Evolutionary conservation across 306 rosid species (phyloP).

Genomic region (Pyrus bretschneideri): DNA sequence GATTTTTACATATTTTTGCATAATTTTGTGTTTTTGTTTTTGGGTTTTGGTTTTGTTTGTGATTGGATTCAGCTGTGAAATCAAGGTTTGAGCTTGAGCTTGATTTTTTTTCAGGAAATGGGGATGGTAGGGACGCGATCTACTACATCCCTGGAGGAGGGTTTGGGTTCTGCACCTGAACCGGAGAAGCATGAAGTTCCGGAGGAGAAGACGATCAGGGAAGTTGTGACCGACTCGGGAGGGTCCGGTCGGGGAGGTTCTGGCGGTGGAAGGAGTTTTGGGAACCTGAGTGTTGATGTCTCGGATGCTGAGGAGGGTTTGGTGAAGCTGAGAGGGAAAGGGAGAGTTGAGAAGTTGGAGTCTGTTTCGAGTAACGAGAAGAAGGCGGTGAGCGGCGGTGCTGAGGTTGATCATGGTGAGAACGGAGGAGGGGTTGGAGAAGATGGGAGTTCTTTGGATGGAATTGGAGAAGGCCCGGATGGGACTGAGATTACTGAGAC

Average conservation of each 20-base stretch:
- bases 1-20: not conserved
- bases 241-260: conserved; percentile 7
- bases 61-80: not conserved
- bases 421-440: not conserved
- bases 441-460: not conserved
- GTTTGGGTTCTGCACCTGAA: conserved; percentile 23
- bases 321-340: conserved; percentile 25
- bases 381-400: not conserved
- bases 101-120: conserved; percentile 45
- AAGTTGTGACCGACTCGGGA: conserved; percentile 15
- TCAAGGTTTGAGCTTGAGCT: conserved; percentile 26
- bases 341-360: conserved; percentile 25
- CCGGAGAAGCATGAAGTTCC: conserved; percentile 12
- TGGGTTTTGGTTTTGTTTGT: not conserved
- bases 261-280: conserved; percentile 15
- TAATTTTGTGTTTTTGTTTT: too few species aligned
- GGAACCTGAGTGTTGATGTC: conserved; percentile 9
- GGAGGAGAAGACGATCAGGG: conserved; percentile 21
- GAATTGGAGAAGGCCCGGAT: not conserved
- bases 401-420: not conserved
- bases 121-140: conserved; percentile 42
- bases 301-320: conserved; percentile 17
- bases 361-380: not conserved
- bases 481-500: not conserved
- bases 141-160: conserved; percentile 16